These are phyloP conservation scores for Trichomonas tenax DNA, from an alignment of 208 protist genomes.

Conservation along the genomic window DNA sequence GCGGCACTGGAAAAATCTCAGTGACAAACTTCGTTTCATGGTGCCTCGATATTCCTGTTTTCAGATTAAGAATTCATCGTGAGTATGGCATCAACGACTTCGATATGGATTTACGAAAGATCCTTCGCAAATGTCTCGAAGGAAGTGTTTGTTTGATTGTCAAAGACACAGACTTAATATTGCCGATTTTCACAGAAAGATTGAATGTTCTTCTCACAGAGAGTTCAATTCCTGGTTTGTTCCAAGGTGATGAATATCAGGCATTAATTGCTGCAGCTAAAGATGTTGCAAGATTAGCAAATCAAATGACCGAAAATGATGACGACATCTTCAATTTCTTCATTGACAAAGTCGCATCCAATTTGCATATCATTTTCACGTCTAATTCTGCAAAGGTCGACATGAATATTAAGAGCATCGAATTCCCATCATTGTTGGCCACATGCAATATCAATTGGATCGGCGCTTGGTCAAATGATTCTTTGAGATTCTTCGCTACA, in stretches of 20 bases:
- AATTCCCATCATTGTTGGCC: slow-evolving; percentile 96
- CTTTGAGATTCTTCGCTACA: not conserved
- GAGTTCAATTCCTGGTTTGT: slow-evolving; percentile 89
- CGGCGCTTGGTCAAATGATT: slow-evolving; percentile 35
- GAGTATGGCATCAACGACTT: slow-evolving; percentile 86
- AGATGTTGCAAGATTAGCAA: not conserved
- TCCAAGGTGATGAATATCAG: slow-evolving; percentile 87
- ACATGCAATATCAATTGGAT: slow-evolving; percentile 98
- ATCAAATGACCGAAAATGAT: slow-evolving; percentile 25
- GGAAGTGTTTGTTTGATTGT: slow-evolving; percentile 97
- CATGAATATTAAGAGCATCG: slow-evolving; percentile 71
- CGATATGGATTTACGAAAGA: slow-evolving; percentile 81
- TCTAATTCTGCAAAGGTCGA: slow-evolving; percentile 91
- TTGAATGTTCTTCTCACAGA: slow-evolving; percentile 97
- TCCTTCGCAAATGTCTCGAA: slow-evolving; percentile 63
- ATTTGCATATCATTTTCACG: slow-evolving; percentile 97
- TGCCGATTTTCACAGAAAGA: slow-evolving; percentile 92
- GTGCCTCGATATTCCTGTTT: slow-evolving; percentile 80
- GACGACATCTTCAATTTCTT: slow-evolving; percentile 60
- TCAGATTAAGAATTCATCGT: slow-evolving; percentile 76
- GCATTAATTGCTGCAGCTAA: slow-evolving; percentile 58
- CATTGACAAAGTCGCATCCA: slow-evolving; percentile 71
- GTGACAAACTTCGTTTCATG: slow-evolving; percentile 89
- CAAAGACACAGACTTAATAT: slow-evolving; percentile 93
- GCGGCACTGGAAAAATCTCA: slow-evolving; percentile 91